phyloP scores from a whole-genome alignment of 768 basidiomycete species.

The Lepiota brunneoincarnata region DNA sequence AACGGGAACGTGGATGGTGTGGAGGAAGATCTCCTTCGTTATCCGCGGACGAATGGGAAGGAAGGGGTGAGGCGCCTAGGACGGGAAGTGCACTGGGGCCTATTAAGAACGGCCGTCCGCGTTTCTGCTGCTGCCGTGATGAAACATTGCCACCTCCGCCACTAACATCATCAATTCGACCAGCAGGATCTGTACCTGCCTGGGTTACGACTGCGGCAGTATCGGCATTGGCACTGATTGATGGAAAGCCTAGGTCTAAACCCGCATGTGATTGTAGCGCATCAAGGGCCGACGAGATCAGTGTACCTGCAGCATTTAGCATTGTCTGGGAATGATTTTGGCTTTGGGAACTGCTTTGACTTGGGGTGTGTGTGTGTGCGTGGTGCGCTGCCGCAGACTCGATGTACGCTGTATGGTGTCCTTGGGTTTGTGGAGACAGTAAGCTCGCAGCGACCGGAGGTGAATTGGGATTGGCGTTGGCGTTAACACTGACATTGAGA shows the following conservation, averaged over 20 bases:
- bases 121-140: too few relatives aligned
- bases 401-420: neutral
- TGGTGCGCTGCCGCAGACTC: neutral
- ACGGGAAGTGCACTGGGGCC: neutral
- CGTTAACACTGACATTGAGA: neutral
- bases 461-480: neutral
- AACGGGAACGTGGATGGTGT: neutral
- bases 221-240: neutral
- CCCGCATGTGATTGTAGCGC: neutral
- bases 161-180: neutral
- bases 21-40: neutral
- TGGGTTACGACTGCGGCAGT: constrained; percentile 2
- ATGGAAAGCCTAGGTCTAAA: neutral
- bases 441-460: constrained; percentile 3
- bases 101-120: too few relatives aligned
- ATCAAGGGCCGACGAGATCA: neutral
- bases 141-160: neutral
- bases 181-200: neutral
- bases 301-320: neutral
- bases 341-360: neutral
- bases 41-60: constrained; percentile 1
- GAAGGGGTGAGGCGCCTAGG: constrained; percentile 1
- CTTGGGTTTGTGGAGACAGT: constrained; percentile 7
- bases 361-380: neutral
- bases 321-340: neutral